Percentiles rank a stretch among this genome's conserved stretches.
phyloP scores from a whole-genome alignment of 768 basidiomycete species.

The Trametes cinnabarina region DNA sequence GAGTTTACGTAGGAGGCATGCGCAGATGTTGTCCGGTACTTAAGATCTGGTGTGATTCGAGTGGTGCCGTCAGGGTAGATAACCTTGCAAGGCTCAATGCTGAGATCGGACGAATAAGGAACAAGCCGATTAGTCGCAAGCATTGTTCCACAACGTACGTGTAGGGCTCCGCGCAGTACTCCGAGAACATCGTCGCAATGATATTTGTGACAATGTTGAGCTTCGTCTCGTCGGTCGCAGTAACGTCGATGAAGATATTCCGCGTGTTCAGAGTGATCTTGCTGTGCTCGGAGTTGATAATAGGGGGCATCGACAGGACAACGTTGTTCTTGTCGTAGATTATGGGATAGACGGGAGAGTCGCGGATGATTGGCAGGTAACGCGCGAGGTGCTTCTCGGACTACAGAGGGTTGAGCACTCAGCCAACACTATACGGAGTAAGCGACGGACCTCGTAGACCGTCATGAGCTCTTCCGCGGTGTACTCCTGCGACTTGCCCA shows the following conservation, averaged over 20 bases:
- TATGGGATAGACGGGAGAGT: constrained; percentile 95
- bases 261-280: constrained; percentile 93
- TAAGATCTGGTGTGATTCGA: constrained; percentile 78
- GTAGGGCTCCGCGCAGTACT: constrained; percentile 90
- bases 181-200: constrained; percentile 95
- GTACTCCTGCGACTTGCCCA: constrained; percentile 76
- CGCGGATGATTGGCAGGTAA: constrained; percentile 90
- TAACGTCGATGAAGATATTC: constrained; percentile 96
- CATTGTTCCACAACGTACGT: constrained; percentile 62
- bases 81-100: constrained; percentile 91
- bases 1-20: constrained; percentile 93
- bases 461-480: constrained; percentile 92
- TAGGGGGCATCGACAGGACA: constrained; percentile 96
- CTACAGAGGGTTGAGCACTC: constrained; percentile 39
- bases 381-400: constrained; percentile 86
- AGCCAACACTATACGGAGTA: background rate
- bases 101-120: constrained; percentile 32
- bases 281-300: constrained; percentile 96
- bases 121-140: background rate
- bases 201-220: constrained; percentile 95
- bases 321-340: constrained; percentile 89
- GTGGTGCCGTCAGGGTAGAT: constrained; percentile 73
- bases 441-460: constrained; percentile 74
- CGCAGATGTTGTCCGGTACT: constrained; percentile 66
- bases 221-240: constrained; percentile 96